A percentile compares a stretch with the other conserved stretches of the same genome.
phyloP scores from a whole-genome alignment of 305 asterid species.

The Fraxinus ornus region DNA sequence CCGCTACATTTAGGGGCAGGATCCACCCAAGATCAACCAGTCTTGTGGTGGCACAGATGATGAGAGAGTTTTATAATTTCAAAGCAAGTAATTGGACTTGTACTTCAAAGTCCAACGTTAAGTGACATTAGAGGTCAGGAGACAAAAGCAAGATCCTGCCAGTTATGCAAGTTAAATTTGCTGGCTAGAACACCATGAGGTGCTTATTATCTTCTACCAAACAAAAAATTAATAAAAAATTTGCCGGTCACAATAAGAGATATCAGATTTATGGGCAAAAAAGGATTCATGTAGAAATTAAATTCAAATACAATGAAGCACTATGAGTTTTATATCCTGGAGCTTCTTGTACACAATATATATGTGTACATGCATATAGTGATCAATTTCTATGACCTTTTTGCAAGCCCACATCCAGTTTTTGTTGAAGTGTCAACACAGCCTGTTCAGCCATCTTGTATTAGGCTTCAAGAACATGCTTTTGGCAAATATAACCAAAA shows the following conservation, averaged over 20 bases:
- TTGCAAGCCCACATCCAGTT: background rate
- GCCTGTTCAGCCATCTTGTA: background rate
- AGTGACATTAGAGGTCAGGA: background rate
- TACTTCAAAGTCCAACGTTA: background rate
- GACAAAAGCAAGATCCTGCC: background rate
- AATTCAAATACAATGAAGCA: background rate
- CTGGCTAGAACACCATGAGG: background rate
- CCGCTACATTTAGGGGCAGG: background rate
- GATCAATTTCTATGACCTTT: background rate
- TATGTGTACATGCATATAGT: background rate
- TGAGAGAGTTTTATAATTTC: background rate
- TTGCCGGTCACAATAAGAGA: background rate
- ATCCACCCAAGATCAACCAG: background rate
- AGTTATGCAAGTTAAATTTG: background rate
- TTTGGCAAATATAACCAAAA: too few relatives aligned
- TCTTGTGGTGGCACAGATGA: background rate
- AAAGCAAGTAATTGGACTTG: background rate
- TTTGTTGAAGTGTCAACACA: background rate
- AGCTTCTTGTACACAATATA: background rate
- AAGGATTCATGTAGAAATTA: background rate
- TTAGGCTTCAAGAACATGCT: background rate
- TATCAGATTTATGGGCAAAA: background rate
- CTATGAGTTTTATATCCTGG: too few relatives aligned
- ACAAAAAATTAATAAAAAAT: background rate
- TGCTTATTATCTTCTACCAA: background rate